phyloP scores from a whole-genome alignment of 1,139 yeast genomes.

The Geotrichum reessii region DNA sequence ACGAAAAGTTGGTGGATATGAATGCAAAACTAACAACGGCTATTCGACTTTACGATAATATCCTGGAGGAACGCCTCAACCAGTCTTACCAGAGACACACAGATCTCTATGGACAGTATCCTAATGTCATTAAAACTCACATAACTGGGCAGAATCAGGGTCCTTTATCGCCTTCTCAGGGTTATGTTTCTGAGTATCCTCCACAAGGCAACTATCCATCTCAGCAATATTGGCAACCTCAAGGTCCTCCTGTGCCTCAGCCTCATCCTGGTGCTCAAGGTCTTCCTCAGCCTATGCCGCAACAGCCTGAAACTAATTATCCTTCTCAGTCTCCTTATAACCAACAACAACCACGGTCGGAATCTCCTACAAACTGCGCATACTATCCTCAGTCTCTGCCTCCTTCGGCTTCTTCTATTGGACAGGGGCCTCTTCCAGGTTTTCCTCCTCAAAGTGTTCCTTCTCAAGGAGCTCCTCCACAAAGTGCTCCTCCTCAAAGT shows the following conservation, averaged over 20 bases:
- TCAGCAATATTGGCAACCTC: conserved; percentile 5
- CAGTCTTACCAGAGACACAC: conserved; percentile 41
- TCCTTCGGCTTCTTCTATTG: neutral
- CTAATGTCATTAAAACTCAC: conserved; percentile 9
- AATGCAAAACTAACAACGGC: conserved; percentile 79
- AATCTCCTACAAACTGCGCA: neutral
- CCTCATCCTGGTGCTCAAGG: neutral
- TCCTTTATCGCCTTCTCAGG: neutral
- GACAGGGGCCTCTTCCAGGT: conserved; percentile 13
- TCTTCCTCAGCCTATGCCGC: neutral
- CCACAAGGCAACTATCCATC: conserved; percentile 5
- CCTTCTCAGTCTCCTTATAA: neutral
- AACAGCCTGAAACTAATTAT: neutral
- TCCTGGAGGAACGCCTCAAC: conserved; percentile 62
- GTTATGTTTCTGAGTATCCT: neutral
- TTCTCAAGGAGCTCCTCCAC: conserved; percentile 3
- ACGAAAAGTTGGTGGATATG: conserved; percentile 69
- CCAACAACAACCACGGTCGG: neutral
- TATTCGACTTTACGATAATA: conserved; percentile 68
- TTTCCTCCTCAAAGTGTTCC: conserved; percentile 4
- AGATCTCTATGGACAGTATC: neutral
- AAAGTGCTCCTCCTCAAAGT: neutral
- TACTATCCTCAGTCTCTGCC: conserved; percentile 6
- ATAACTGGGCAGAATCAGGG: neutral
- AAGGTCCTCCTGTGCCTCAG: conserved; percentile 1